These are phyloP conservation scores for Mediolabrus comicus DNA, from an alignment of 108 stramenopile species.

Conservation along the genomic window DNA sequence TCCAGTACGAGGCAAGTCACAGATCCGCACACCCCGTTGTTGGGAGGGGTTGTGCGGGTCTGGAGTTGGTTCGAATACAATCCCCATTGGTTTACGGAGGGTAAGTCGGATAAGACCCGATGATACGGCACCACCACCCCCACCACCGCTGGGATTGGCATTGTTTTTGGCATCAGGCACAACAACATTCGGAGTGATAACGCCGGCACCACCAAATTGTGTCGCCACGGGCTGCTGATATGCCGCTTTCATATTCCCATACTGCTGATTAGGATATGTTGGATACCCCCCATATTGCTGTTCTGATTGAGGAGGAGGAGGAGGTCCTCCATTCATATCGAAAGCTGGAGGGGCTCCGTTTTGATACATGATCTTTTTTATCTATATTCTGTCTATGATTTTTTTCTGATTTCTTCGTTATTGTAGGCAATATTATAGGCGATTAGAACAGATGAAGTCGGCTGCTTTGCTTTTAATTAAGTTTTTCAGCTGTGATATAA, in stretches of 20 bases:
- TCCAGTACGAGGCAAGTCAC: conserved; percentile 83
- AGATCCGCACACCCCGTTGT: conserved; percentile 77
- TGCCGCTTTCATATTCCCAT: neutral
- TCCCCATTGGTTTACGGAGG: conserved; percentile 87
- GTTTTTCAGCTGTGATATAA: no score
- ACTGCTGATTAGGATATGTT: neutral
- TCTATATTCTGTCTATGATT: no score
- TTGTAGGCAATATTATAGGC: no score
- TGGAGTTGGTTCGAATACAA: conserved; percentile 88
- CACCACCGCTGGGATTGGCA: neutral
- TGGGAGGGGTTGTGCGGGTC: conserved; percentile 70
- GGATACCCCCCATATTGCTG: neutral
- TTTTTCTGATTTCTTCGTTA: no score
- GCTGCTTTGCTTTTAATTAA: no score
- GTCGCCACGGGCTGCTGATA: neutral
- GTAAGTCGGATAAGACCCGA: conserved; percentile 69
- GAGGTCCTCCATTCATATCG: neutral
- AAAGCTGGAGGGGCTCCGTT: neutral
- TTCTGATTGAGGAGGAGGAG: neutral
- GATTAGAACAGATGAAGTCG: no score
- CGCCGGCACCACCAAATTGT: no score
- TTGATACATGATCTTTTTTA: neutral
- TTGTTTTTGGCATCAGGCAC: neutral
- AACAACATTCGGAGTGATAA: neutral
- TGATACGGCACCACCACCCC: neutral